Evolutionary conservation across 169 alveolate genomes (phyloP).

Genomic region (Haemoproteus tartakovskyi): DNA sequence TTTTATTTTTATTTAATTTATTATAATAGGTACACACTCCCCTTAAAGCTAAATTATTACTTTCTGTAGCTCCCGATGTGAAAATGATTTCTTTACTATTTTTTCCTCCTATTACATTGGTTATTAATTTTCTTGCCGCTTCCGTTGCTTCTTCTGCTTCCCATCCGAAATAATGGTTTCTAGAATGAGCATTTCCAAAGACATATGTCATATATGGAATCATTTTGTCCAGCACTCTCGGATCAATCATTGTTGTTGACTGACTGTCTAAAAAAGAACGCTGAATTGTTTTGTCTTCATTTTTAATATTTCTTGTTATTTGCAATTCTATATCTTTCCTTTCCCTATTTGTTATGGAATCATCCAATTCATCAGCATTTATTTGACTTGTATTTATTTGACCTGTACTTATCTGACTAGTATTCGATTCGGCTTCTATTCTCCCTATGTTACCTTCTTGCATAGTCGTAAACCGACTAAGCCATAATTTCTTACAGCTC

Average conservation of each 20-base stretch:
- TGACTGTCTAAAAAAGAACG: slow-evolving; percentile 92
- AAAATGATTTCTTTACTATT: slow-evolving; percentile 91
- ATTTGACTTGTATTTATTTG: neutral
- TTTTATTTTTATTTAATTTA: slow-evolving; percentile 78
- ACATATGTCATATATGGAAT: slow-evolving; percentile 91
- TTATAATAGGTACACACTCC: slow-evolving; percentile 86
- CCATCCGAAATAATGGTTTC: slow-evolving; percentile 97
- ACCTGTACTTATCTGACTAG: neutral
- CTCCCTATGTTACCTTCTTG: no score
- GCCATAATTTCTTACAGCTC: no score
- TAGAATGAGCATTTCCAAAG: slow-evolving; percentile 96
- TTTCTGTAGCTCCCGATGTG: slow-evolving; percentile 99
- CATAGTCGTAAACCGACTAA: no score
- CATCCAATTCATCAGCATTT: neutral
- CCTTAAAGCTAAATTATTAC: slow-evolving; percentile 93
- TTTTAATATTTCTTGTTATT: neutral
- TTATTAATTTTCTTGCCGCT: slow-evolving; percentile 89
- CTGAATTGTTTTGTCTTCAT: slow-evolving; percentile 43
- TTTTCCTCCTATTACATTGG: slow-evolving; percentile 84
- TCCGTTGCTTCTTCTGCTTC: slow-evolving; percentile 94
- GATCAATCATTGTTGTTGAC: slow-evolving; percentile 98
- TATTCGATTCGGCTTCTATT: neutral
- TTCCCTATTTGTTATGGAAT: no score
- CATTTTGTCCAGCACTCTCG: slow-evolving; percentile 97
- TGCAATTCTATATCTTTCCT: no score